Evolutionary conservation across 2,329 filamentous ascomycete genomes (phyloP).

Genomic region (Botryotinia convoluta): DNA sequence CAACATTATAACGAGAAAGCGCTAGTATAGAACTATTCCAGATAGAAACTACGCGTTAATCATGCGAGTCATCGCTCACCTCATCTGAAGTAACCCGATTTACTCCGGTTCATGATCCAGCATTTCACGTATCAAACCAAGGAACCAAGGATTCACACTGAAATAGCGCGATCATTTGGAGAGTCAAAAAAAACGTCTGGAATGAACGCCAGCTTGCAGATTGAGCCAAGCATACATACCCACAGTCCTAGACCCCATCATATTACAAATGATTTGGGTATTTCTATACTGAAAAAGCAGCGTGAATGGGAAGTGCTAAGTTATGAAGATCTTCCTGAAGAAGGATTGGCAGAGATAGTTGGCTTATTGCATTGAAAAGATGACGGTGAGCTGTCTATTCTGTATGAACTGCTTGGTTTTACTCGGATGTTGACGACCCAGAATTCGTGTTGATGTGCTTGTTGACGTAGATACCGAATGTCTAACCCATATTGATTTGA

Average conservation of each 20-base stretch:
- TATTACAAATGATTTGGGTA: background rate
- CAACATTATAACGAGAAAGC: background rate
- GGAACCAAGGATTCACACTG: background rate
- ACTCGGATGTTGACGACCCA: no score
- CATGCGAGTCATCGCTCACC: background rate
- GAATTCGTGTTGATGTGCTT: background rate
- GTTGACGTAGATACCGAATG: background rate
- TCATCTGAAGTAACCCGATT: background rate
- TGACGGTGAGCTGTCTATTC: background rate
- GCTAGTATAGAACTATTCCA: background rate
- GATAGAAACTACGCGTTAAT: background rate
- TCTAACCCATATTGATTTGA: background rate
- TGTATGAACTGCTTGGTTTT: background rate
- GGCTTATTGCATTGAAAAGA: background rate
- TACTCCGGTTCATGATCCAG: background rate
- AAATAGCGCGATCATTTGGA: background rate
- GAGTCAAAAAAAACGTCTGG: rapidly evolving
- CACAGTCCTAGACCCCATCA: background rate
- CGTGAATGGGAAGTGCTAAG: background rate
- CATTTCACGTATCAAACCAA: background rate
- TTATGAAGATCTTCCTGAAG: background rate
- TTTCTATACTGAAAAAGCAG: background rate
- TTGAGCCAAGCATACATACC: no score
- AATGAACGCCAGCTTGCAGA: background rate
- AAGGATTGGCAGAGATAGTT: background rate